Base-by-base conservation (phyloP, 805 yeast species). In the Pichia eremophila region DNA sequence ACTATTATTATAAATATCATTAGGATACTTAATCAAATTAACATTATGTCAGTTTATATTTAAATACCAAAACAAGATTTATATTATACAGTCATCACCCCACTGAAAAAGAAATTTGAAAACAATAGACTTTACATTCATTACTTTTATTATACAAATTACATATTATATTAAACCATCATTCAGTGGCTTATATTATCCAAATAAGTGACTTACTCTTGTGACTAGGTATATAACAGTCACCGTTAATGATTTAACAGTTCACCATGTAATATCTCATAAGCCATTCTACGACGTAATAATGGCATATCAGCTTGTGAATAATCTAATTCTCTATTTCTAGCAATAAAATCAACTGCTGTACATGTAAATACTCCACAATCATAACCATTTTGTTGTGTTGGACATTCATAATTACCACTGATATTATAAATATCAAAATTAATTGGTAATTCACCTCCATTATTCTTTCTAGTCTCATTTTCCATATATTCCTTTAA, bases 341-440 rank as follows among this genome's bases (percentile, higher is more conserved):
- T 66, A 0, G 90, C 66, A 39, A 87, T 56, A 41, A 74, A 81
- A 43, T 79, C 75, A 1, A 85, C 86, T 42, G 81, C 83, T 47
- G 89, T 78, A 63, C 97, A 84, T 3, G 95, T 77, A 59, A 90
- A 93, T 2, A 91, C 95, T 8, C 99, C 99, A 69, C 99, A 93
- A 64, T 93, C 99, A 55, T 62, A 86, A 0, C 97, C 97, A 60
- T 93, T 93, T 28, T 73, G 69, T 61, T 93, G 99, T 54, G 83
- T 86, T 1, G 99, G 98, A 40, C 90, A 50, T 37, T 56, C 57
- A 47, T 59, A 55, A 18, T 58, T 43, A 18, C 52, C 60, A 29
- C 53, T 48, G 25, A 54, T 50, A 31, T 55, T 58, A 45, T 61
- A 67, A 2, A 42, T 46, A n/a, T 54, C 48, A 43, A 55, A 66